These are phyloP conservation scores for Ephemerocybe angulata DNA, from an alignment of 768 basidiomycete genomes.

Conservation along the genomic window DNA sequence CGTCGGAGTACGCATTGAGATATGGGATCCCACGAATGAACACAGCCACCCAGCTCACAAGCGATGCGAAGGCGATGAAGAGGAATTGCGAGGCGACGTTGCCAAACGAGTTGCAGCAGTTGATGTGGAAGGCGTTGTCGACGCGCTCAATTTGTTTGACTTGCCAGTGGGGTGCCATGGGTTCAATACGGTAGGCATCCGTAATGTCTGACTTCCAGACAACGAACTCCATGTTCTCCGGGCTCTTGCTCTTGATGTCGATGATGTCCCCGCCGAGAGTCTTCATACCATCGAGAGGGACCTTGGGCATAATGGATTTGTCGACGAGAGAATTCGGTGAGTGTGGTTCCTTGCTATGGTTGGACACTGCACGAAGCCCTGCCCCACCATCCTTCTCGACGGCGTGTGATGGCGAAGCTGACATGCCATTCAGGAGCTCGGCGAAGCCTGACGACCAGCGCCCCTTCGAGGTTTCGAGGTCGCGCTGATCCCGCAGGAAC, in stretches of 20 bases:
- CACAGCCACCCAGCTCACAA: constrained; percentile 35
- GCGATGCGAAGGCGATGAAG: constrained; percentile 28
- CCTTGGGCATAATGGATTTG: constrained; percentile 9
- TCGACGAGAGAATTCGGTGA: constrained; percentile 24
- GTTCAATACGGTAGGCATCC: constrained; percentile 33
- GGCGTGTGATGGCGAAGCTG: constrained; percentile 20
- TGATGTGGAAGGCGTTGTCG: constrained; percentile 18
- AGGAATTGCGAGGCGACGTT: constrained; percentile 14
- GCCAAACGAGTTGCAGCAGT: constrained; percentile 24
- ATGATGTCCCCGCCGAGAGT: constrained; percentile 16
- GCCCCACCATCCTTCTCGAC: constrained; percentile 26
- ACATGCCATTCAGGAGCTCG: constrained; percentile 26
- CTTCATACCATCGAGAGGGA: constrained; percentile 22
- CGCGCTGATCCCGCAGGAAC: constrained; percentile 11
- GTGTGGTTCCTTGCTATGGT: constrained; percentile 26
- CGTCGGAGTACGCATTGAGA: constrained; percentile 30
- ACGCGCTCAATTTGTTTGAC: constrained; percentile 33
- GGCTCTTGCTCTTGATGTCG: background rate
- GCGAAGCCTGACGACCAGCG: constrained; percentile 23
- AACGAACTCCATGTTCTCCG: background rate
- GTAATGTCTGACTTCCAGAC: constrained; percentile 36
- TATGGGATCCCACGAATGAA: constrained; percentile 13
- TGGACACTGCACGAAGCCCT: constrained; percentile 25
- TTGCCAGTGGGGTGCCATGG: constrained; percentile 38
- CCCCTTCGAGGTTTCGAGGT: constrained; percentile 14